Evolutionary conservation across 2,329 filamentous ascomycete species (phyloP).

Genomic region (Colletotrichum tropicale): DNA sequence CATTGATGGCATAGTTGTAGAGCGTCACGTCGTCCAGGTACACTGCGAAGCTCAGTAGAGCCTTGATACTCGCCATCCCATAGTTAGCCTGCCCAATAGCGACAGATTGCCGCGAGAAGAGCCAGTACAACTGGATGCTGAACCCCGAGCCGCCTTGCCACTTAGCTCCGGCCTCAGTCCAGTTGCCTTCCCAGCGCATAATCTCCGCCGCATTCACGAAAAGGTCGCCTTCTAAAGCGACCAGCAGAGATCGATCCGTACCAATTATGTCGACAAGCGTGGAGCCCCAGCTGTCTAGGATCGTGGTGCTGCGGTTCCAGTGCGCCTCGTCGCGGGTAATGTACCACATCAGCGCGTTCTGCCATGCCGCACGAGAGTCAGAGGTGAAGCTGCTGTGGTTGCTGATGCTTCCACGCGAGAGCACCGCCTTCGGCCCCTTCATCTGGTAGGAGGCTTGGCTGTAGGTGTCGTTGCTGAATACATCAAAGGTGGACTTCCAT

Average conservation of each 20-base stretch:
- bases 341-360: slow-evolving; percentile 47
- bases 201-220: slow-evolving; percentile 48
- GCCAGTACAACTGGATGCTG: slow-evolving; percentile 43
- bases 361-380: slow-evolving; percentile 41
- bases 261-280: slow-evolving; percentile 36
- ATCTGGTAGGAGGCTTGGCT: slow-evolving; percentile 27
- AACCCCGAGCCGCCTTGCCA: slow-evolving; percentile 40
- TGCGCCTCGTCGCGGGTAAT: slow-evolving; percentile 40
- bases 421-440: slow-evolving; percentile 32
- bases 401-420: slow-evolving; percentile 34
- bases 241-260: slow-evolving; percentile 36
- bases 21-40: slow-evolving; percentile 43
- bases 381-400: slow-evolving; percentile 40
- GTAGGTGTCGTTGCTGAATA: slow-evolving; percentile 11
- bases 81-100: slow-evolving; percentile 47
- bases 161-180: slow-evolving; percentile 37
- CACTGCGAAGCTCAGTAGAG: slow-evolving; percentile 40
- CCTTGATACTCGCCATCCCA: slow-evolving; percentile 43
- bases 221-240: slow-evolving; percentile 42
- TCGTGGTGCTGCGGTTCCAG: slow-evolving; percentile 35
- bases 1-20: slow-evolving; percentile 44
- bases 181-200: slow-evolving; percentile 46
- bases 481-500: not conserved
- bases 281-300: slow-evolving; percentile 40
- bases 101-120: slow-evolving; percentile 40